Percentiles rank a stretch among this genome's conserved stretches.
Evolutionary conservation across 345 rosid species (phyloP).

Genomic region (Eucalyptus sideroxylon): DNA sequence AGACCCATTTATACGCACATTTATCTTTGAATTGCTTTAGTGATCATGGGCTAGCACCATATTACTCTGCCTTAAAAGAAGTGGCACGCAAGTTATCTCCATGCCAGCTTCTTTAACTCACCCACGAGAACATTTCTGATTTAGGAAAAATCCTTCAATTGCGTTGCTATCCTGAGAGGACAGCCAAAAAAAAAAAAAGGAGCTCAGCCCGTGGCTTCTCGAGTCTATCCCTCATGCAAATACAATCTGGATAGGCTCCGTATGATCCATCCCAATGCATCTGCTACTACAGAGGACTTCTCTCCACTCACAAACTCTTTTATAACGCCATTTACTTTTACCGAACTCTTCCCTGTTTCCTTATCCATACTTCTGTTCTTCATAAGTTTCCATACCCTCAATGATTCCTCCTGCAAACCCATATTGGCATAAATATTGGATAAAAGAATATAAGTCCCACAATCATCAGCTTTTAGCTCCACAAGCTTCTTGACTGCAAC

Average conservation of each 20-base stretch:
- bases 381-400: neutral
- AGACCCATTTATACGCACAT: neutral
- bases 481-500: conserved; percentile 5
- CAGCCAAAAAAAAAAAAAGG: neutral
- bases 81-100: neutral
- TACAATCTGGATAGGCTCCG: neutral
- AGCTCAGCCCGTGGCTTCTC: neutral
- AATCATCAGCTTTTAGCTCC: conserved; percentile 12
- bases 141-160: neutral
- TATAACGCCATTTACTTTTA: neutral
- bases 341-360: conserved; percentile 14
- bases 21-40: neutral
- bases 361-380: conserved; percentile 2
- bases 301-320: conserved; percentile 12
- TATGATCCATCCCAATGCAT: neutral
- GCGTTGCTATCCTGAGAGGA: neutral
- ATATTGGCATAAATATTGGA: conserved; percentile 11
- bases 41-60: neutral
- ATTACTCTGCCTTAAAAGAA: neutral
- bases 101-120: neutral
- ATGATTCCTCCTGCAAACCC: conserved; percentile 15
- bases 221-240: neutral
- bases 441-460: conserved; percentile 1
- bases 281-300: neutral
- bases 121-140: neutral